Evolutionary conservation across 331 rosid species (phyloP), one percentile per base, ranked within the genome.

Genomic region (Pyrus hybrid): DNA sequence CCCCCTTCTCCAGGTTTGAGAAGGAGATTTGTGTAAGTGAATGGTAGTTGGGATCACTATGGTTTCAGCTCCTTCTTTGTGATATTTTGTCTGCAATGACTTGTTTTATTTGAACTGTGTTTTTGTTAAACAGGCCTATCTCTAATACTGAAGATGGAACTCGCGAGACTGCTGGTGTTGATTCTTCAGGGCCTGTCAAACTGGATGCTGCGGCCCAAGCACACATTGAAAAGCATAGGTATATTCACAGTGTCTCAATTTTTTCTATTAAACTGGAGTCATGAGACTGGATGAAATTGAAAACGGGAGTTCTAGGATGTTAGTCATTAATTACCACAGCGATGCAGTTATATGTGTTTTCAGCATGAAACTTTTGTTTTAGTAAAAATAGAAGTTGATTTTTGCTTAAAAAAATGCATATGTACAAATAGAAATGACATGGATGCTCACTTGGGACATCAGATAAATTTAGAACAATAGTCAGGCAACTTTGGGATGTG

Each of bases 141-240:
- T 77, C 88, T 53, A 76, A 63, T 77, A 49, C 80, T 17, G 90
- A 87, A 60, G 91, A 87, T 73, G 88, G 75, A 85, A 78, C 84
- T 30, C 82, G 56, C 22, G 95, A 86, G 76, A 77, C 76, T 54
- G n/a, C 54, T 35, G 85, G 83, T 70, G 77, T 65, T 72, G 90
- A 83, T 78, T 84, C 80, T 37, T 82, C 82, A 20, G 63, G 89
- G 23, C 83, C 92, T 76, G 83, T 91, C 77, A 91, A 91, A 79
- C 78, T 94, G 54, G 99, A 91, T 89, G 88, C 92, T 37, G 80
- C 79, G 5, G 92, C 90, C 76, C 88, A 85, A 37, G 82, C 81
- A 45, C 96, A 87, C 79, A 90, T 94, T 41, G 96, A 92, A 68
- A 94, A 92, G 67, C 99, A 90, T 85, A 90, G 92, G 96, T 88